phyloP scores from a whole-genome alignment of 2,329 filamentous ascomycete genomes.

The Biscogniauxia mediterranea region DNA sequence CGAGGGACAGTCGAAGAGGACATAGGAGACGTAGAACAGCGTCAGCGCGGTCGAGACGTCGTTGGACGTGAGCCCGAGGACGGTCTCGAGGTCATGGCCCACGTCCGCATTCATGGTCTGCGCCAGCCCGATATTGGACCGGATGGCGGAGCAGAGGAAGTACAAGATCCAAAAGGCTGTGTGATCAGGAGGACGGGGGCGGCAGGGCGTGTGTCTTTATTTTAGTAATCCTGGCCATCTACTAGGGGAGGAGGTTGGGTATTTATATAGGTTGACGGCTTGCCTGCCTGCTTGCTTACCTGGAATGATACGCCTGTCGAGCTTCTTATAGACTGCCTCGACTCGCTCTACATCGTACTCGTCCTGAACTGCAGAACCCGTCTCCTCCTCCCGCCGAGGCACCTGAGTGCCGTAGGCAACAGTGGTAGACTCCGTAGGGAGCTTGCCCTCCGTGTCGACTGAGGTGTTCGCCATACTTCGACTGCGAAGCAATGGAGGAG shows the following conservation, averaged over 20 bases:
- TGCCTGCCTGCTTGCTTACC: constrained; percentile 34
- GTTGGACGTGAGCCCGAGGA: constrained; percentile 67
- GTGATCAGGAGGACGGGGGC: neutral
- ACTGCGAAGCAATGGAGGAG: constrained; percentile 51
- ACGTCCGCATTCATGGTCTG: constrained; percentile 82
- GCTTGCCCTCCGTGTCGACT: constrained; percentile 35
- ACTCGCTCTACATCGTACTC: constrained; percentile 50
- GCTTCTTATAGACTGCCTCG: constrained; percentile 56
- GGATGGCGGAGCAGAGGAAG: constrained; percentile 88
- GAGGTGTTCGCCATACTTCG: constrained; percentile 44
- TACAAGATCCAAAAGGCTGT: constrained; percentile 84
- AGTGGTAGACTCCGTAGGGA: constrained; percentile 18
- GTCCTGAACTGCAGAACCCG: constrained; percentile 13
- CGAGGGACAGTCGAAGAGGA: constrained; percentile 83
- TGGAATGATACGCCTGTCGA: constrained; percentile 60
- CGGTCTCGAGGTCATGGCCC: constrained; percentile 71
- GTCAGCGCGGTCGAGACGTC: constrained; percentile 83
- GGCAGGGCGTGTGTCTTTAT: neutral
- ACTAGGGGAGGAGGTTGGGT: neutral
- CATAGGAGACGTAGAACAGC: constrained; percentile 90
- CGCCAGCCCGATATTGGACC: constrained; percentile 88
- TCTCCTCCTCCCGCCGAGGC: constrained; percentile 10
- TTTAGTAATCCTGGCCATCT: constrained; percentile 7
- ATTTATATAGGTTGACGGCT: neutral
- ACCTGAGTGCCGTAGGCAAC: constrained; percentile 16